Base-by-base conservation (phyloP, 2,329 filamentous ascomycete genomes). In the Aspergillus bombycis region DNA sequence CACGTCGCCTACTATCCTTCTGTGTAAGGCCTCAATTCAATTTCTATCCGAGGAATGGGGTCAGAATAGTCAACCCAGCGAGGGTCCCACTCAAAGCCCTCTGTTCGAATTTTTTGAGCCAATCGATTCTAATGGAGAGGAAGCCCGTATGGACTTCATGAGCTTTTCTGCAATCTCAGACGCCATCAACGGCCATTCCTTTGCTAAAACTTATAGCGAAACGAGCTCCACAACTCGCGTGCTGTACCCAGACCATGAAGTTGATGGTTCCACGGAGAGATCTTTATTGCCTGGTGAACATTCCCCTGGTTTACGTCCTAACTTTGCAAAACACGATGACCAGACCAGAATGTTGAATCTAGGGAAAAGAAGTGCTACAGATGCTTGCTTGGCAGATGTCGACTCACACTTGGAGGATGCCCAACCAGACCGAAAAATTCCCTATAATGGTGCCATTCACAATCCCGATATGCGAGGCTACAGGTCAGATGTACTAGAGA, bases 311-410 rank as follows among this genome's bases (percentile, higher is more conserved):
- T 7, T 65, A 26, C n/a, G n/a, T 14, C 12, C 60, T 32, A 45
- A 43, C 28, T 46, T 60, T 23, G 50, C 58, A 32, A 54, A 60
- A 28, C 36, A 57, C n/a, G 38, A 59, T 21, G 41, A 58, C 26
- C 30, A 54, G 30, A 54, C 34, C 12, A 58, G 28, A 8, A 60
- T 62, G 10, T 43, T 48, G 11, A 70, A 62, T 28, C 63, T 68
- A 19, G 67, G 68, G 23, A 76, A 76, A 62, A 69, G 74, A 61
- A 72, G 62, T 26, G 73, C 74, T 11, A 65, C 64, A 32, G 68
- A 69, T 34, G 74, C 74, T 11, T 74, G 71, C 16, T 57, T 76
- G 2, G 67, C 72, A 8, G 73, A 75, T 58, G 71, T 67, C 11
- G 68, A 67, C 4, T 66, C 68, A 9, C 71, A 74, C n/a, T 62